A percentile compares a stretch with the other conserved stretches of the same genome.
These are phyloP conservation scores for Davidsoniella virescens DNA, from an alignment of 2,329 filamentous ascomycete species.

Conservation along the genomic window DNA sequence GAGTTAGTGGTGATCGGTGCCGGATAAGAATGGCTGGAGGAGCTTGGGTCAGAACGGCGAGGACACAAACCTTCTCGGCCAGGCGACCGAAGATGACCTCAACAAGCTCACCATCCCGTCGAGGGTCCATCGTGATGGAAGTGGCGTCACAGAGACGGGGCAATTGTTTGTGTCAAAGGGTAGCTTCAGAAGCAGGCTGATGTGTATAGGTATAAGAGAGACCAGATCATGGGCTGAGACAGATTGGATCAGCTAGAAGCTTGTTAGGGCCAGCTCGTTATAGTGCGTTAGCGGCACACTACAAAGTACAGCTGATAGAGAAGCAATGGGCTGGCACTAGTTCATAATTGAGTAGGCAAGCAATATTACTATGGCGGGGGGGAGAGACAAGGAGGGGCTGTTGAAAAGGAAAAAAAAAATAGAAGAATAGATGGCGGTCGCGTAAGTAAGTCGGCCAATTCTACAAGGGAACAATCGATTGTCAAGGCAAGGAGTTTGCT, in stretches of 20 bases:
- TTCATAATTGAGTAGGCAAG: background rate
- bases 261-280: too few species aligned
- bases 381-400: background rate
- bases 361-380: background rate
- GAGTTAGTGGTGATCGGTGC: background rate
- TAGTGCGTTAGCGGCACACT: too few species aligned
- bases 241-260: too few species aligned
- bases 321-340: too few species aligned
- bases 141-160: background rate
- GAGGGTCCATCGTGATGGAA: conserved; percentile 9
- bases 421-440: background rate
- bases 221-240: too few species aligned
- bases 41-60: background rate
- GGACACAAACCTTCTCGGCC: conserved; percentile 35
- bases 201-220: too few species aligned
- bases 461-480: too few species aligned
- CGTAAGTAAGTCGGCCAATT: too few species aligned
- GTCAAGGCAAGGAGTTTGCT: too few species aligned
- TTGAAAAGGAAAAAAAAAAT: background rate
- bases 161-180: background rate
- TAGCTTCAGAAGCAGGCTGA: too few species aligned
- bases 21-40: conserved; percentile 12
- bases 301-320: too few species aligned
- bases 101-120: conserved; percentile 37
- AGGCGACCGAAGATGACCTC: conserved; percentile 42